A percentile compares a stretch with the other conserved stretches of the same genome.
These are phyloP conservation scores for Boletus sp. DNA, from an alignment of 768 basidiomycete genomes.

Conservation along the genomic window DNA sequence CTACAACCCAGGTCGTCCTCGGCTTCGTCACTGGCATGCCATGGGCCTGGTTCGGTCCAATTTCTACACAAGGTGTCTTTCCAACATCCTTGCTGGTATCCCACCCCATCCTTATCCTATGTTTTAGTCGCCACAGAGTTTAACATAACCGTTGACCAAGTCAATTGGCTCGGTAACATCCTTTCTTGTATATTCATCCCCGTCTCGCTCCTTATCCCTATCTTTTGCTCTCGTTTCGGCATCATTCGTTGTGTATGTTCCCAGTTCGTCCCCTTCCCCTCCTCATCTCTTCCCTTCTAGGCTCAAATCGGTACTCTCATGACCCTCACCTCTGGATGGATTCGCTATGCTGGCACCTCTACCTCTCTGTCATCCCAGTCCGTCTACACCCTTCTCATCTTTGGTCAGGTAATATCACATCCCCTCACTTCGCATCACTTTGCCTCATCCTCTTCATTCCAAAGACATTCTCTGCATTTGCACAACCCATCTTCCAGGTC, in stretches of 20 bases:
- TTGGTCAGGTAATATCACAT: slow-evolving; percentile 56
- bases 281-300: slow-evolving; percentile 34
- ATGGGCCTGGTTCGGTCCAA: slow-evolving; percentile 85
- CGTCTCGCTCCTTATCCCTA: slow-evolving; percentile 55
- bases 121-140: slow-evolving; percentile 59
- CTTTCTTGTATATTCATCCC: slow-evolving; percentile 62
- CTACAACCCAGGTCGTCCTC: slow-evolving; percentile 47
- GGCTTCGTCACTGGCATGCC: slow-evolving; percentile 63
- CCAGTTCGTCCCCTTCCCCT: not conserved
- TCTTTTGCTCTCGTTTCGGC: slow-evolving; percentile 55
- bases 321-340: slow-evolving; percentile 65
- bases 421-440: not conserved
- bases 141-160: slow-evolving; percentile 61
- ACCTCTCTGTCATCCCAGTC: slow-evolving; percentile 46
- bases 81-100: not conserved
- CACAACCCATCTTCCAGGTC: slow-evolving; percentile 74
- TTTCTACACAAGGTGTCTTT: slow-evolving; percentile 58
- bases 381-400: slow-evolving; percentile 63
- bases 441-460: not conserved
- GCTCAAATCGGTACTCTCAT: slow-evolving; percentile 54
- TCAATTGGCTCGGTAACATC: slow-evolving; percentile 81
- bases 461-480: slow-evolving; percentile 59
- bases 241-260: slow-evolving; percentile 59
- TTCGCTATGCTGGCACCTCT: slow-evolving; percentile 70
- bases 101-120: not conserved